A percentile compares a stretch with the other conserved stretches of the same genome.
phyloP scores from a whole-genome alignment of 2,329 filamentous ascomycete species.

The Fusarium torulosum region DNA sequence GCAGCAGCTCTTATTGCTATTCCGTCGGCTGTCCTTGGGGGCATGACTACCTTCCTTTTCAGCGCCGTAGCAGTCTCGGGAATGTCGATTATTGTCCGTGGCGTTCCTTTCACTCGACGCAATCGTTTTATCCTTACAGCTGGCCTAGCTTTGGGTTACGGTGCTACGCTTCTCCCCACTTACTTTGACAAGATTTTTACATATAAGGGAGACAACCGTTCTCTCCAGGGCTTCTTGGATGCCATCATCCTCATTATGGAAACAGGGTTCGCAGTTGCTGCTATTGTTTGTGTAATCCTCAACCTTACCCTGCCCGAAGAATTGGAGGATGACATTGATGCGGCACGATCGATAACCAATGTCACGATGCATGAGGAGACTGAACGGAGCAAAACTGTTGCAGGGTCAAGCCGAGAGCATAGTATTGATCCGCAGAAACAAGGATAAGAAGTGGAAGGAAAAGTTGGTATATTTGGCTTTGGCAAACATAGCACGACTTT shows the following conservation, averaged over 20 bases:
- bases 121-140: constrained; percentile 87
- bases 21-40: constrained; percentile 73
- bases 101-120: constrained; percentile 79
- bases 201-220: constrained; percentile 75
- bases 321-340: constrained; percentile 69
- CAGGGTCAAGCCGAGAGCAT: constrained; percentile 40
- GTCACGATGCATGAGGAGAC: constrained; percentile 31
- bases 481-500: not conserved
- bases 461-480: not conserved
- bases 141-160: constrained; percentile 78
- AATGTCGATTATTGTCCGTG: constrained; percentile 78
- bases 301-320: constrained; percentile 82
- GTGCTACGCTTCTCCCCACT: constrained; percentile 73
- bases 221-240: constrained; percentile 79
- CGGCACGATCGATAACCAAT: constrained; percentile 35
- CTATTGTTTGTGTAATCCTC: constrained; percentile 77
- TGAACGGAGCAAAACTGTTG: constrained; percentile 16
- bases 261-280: constrained; percentile 81
- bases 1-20: constrained; percentile 83
- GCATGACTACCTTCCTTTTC: constrained; percentile 86
- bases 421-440: constrained; percentile 41
- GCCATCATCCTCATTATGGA: constrained; percentile 80
- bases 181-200: constrained; percentile 81
- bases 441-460: constrained; percentile 2
- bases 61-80: constrained; percentile 81